A percentile compares a stretch with the other conserved stretches of the same genome.
Conservation (phyloP, 83 land plant species). For the Isoetes engelmannii region DNA sequence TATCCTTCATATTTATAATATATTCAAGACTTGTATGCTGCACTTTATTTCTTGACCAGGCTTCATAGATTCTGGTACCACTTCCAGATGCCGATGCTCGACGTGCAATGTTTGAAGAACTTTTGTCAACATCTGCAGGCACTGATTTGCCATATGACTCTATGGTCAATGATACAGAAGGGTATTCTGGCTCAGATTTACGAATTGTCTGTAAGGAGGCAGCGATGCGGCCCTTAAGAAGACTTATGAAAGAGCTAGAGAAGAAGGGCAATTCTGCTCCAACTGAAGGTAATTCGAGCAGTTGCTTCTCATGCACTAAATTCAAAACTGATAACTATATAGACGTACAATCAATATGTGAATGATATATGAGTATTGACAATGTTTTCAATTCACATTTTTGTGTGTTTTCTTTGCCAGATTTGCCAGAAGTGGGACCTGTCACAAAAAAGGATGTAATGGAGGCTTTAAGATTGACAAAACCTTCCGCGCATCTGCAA, state of each 20-base stretch:
- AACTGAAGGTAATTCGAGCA: conserved; percentile 19
- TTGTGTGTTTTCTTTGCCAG: conserved; percentile 23
- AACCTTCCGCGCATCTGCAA: conserved; percentile 93
- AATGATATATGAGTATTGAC: background rate
- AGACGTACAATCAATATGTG: background rate
- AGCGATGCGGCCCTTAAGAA: conserved; percentile 94
- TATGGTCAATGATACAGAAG: conserved; percentile 71
- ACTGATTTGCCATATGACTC: conserved; percentile 55
- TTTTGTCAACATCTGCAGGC: conserved; percentile 42
- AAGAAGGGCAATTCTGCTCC: conserved; percentile 15
- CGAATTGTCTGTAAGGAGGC: conserved; percentile 93
- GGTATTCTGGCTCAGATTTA: conserved; percentile 94
- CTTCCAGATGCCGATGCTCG: conserved; percentile 94
- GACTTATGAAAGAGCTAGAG: conserved; percentile 79
- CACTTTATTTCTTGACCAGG: background rate
- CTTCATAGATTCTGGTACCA: conserved; percentile 75
- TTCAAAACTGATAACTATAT: background rate
- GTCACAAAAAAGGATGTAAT: conserved; percentile 60
- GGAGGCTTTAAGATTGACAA: conserved; percentile 70
- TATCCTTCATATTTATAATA: conserved; percentile 33
- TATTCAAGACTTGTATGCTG: background rate
- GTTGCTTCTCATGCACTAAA: background rate
- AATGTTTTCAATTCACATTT: background rate
- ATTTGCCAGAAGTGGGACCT: conserved; percentile 73
- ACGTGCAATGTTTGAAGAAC: conserved; percentile 76